Conservation (phyloP, 1,284 basidiomycete genomes). For the Exobasidium rhododendri region DNA sequence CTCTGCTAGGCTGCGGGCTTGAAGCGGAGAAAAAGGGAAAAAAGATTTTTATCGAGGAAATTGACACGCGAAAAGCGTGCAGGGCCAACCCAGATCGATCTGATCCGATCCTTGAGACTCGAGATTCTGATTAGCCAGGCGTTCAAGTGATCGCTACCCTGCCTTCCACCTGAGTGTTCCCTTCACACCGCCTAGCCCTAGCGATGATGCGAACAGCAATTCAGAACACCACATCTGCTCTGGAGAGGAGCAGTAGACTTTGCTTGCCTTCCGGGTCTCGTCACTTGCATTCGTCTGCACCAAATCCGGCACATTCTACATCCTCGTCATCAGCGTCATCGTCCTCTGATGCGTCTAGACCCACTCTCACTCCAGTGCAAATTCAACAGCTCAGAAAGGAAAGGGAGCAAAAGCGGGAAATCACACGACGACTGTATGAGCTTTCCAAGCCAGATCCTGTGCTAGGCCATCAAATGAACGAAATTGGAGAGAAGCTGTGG, state of each 20-base stretch:
- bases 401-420: slow-evolving; percentile 50
- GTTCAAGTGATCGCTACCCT: too few species aligned
- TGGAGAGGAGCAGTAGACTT: background rate
- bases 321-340: background rate
- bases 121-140: too few species aligned
- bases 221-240: background rate
- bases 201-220: background rate
- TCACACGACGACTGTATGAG: slow-evolving; percentile 52
- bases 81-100: too few species aligned
- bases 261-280: background rate
- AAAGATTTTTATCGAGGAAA: too few species aligned
- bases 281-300: background rate
- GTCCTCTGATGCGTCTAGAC: background rate
- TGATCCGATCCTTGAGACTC: too few species aligned
- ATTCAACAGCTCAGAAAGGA: slow-evolving; percentile 39
- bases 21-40: background rate
- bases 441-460: slow-evolving; percentile 65
- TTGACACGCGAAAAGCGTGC: too few species aligned
- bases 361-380: background rate
- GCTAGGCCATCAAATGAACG: slow-evolving; percentile 64
- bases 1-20: background rate
- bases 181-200: too few species aligned
- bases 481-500: slow-evolving; percentile 45
- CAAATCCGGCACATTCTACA: too few species aligned
- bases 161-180: too few species aligned